Evolutionary conservation across 352 stramenopile genomes (phyloP).

Genomic region (Globisporangium sylvaticum): DNA sequence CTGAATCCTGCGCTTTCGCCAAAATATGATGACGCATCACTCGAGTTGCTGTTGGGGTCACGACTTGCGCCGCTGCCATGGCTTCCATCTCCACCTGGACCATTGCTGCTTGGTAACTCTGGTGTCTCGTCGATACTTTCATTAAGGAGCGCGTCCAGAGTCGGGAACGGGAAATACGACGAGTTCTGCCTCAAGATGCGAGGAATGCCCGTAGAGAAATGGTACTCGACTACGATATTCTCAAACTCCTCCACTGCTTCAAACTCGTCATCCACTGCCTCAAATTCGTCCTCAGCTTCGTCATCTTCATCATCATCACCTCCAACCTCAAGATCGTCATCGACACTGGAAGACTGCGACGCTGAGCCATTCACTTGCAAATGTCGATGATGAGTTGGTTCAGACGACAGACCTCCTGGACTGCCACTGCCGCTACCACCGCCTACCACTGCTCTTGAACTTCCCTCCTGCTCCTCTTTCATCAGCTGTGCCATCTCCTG

Average conservation of each 20-base stretch:
- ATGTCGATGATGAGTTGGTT: neutral
- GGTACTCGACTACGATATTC: slow-evolving; percentile 36
- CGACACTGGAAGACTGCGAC: slow-evolving; percentile 2
- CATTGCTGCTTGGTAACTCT: neutral
- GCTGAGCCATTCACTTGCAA: neutral
- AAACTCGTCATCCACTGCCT: slow-evolving; percentile 14
- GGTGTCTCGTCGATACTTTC: neutral
- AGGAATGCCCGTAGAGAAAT: slow-evolving; percentile 55
- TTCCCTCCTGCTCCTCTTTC: neutral
- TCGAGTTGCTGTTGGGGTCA: neutral
- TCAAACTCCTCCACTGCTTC: slow-evolving; percentile 29
- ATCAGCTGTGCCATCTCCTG: neutral
- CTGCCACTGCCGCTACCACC: too few relatives aligned
- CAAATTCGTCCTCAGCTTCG: neutral
- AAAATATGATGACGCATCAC: neutral
- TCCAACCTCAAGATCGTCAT: neutral
- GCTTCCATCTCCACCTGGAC: neutral
- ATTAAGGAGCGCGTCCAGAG: slow-evolving; percentile 25
- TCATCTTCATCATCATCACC: slow-evolving; percentile 2
- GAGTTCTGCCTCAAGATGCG: slow-evolving; percentile 29
- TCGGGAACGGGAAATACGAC: slow-evolving; percentile 29
- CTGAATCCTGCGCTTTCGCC: neutral
- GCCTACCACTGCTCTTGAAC: neutral
- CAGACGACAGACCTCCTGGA: neutral
- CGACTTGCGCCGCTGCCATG: neutral